Percentiles rank a stretch among this genome's conserved stretches.
These are phyloP conservation scores for Casuarina equisetifolia DNA, from an alignment of 306 rosid genomes.

Conservation along the genomic window DNA sequence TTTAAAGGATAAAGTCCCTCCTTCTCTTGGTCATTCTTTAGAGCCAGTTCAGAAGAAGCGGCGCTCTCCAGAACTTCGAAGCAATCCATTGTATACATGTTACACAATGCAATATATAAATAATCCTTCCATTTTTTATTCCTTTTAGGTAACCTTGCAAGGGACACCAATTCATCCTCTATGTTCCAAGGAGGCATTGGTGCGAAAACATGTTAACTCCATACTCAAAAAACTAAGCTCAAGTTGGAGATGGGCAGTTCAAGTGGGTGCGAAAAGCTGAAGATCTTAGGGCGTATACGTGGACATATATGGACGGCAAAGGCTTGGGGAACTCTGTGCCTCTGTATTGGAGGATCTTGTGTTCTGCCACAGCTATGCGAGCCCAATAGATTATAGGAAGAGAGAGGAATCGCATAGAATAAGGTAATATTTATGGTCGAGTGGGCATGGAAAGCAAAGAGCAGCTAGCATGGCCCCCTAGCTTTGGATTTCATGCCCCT, in stretches of 20 bases:
- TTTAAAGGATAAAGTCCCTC: background rate
- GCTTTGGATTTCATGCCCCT: constrained; percentile 47
- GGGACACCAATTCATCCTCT: background rate
- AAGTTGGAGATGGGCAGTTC: too few species aligned
- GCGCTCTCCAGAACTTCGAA: background rate
- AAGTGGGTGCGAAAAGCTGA: background rate
- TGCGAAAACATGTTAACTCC: constrained; percentile 1
- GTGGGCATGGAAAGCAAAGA: constrained; percentile 40
- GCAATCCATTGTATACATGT: background rate
- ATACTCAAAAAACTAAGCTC: constrained; percentile 9
- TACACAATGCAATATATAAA: background rate
- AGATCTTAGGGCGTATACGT: background rate
- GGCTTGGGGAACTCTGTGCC: background rate
- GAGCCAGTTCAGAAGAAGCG: background rate
- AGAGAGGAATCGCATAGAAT: constrained; percentile 20
- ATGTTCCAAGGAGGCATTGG: constrained; percentile 12
- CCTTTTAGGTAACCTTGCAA: background rate
- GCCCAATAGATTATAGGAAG: constrained; percentile 1
- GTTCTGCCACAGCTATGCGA: background rate
- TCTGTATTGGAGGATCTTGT: background rate
- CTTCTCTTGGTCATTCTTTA: background rate
- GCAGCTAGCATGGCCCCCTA: constrained; percentile 27
- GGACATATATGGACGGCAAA: background rate
- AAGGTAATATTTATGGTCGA: constrained; percentile 14
- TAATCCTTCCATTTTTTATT: background rate